Base-by-base conservation (phyloP, 1,139 yeast species). In the Pichia sp. region DNA sequence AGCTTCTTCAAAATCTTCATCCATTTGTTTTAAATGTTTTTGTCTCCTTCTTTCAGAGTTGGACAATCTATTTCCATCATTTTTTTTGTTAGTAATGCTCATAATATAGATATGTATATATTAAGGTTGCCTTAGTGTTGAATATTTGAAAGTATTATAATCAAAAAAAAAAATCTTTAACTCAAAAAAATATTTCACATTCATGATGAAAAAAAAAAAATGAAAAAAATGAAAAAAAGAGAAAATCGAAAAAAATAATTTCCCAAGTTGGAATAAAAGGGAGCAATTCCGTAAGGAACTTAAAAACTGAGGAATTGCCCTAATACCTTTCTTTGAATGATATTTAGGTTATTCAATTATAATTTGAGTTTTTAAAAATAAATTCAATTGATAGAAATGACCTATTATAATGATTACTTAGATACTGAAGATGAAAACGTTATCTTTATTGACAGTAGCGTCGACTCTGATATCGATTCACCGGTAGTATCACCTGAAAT, bases 1-100 rank as follows among this genome's bases (percentile, higher is more conserved):
- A 0, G 96, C 95, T 53, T 83, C 85, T 55, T 79, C 78, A 65
- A 86, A 87, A 58, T 83, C 83, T 45, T 74, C 73, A 60, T 92
- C 95, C 49, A 83, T 68, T 57, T 79, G 74, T 58, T 79, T 79
- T 59, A 89, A 65, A 25, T 81, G 50, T 26, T 45, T 48, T 22
- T 47, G 38, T 47, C 55, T 53, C 44, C 37, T 47, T 18, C 24
- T 23, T 20, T 42, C 43, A 9, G 49, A 35, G 6, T 4, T 29
- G 2, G n/a, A 15, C 15, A 4, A 23, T 32, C 34, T 45, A n/a
- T 39, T 32, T 12, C 37, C 49, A 22, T 12, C 22, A 18, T 34
- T 34, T 6, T 34, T 34, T 34, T 12, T 16, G 5, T 3, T 18
- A 18, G 16, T 18, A 11, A 23, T 7, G 12, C 23, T 34, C 36